Conservation (phyloP, 352 stramenopile species). For the Pythium angustatum region DNA sequence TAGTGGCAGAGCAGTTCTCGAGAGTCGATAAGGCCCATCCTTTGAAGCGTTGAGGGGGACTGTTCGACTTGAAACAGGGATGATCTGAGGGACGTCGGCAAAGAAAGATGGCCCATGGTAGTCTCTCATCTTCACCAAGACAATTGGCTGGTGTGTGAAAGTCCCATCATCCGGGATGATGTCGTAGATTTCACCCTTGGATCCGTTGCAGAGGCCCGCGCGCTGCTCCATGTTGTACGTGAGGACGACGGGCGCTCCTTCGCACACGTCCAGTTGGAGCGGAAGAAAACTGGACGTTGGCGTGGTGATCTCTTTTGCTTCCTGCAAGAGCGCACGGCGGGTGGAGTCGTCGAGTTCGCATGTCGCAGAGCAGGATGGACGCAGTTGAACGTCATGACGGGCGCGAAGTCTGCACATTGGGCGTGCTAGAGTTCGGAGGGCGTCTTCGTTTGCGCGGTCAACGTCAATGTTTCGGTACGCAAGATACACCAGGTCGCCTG, state of each 20-base stretch:
- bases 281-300: background rate
- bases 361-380: background rate
- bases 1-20: conserved; percentile 8
- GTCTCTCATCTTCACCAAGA: conserved; percentile 3
- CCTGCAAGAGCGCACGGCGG: background rate
- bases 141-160: conserved; percentile 15
- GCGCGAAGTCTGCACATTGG: background rate
- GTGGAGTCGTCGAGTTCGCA: background rate
- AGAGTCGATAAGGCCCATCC: background rate
- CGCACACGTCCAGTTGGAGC: background rate
- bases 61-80: background rate
- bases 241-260: conserved; percentile 1
- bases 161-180: conserved; percentile 5
- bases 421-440: background rate
- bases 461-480: conserved; percentile 10
- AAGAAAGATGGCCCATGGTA: conserved; percentile 19
- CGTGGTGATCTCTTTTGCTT: background rate
- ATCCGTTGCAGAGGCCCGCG: conserved; percentile 10
- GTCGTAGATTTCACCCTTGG: conserved; percentile 3
- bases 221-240: conserved; percentile 14
- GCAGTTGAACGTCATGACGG: conserved; percentile 31
- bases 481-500: background rate
- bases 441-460: background rate
- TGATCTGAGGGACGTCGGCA: background rate
- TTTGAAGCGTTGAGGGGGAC: background rate